These are phyloP conservation scores for Neophaeococcomyces aloes DNA, from an alignment of 2,329 filamentous ascomycete species.

Conservation along the genomic window DNA sequence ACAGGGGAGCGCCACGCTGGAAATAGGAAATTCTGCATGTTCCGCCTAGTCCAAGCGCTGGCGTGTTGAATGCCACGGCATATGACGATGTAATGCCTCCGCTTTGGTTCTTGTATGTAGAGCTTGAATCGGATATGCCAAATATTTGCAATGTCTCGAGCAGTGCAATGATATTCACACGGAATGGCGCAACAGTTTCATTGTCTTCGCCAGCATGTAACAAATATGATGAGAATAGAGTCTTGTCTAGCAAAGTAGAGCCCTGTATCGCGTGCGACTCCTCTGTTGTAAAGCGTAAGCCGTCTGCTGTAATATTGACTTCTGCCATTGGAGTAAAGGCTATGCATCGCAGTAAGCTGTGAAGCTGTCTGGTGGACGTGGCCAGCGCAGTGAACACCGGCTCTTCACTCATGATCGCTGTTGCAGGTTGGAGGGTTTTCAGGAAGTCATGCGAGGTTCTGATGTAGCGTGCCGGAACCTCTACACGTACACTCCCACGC, in stretches of 20 bases:
- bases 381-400: constrained; percentile 52
- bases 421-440: neutral
- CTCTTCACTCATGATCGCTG: constrained; percentile 22
- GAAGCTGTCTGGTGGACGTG: constrained; percentile 51
- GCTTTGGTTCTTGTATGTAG: constrained; percentile 28
- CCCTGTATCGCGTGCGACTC: constrained; percentile 87
- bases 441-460: constrained; percentile 6
- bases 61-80: constrained; percentile 68
- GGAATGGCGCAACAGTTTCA: constrained; percentile 55
- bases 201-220: constrained; percentile 45
- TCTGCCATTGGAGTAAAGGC: constrained; percentile 49
- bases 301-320: constrained; percentile 70
- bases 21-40: constrained; percentile 76
- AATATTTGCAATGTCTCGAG: constrained; percentile 95
- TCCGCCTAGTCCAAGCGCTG: constrained; percentile 70
- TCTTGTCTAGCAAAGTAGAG: constrained; percentile 75
- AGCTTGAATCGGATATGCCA: constrained; percentile 57
- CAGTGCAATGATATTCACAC: constrained; percentile 75
- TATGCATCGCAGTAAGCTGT: constrained; percentile 51
- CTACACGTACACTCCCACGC: constrained; percentile 95
- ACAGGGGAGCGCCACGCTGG: constrained; percentile 64
- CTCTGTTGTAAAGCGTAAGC: constrained; percentile 78
- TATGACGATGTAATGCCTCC: constrained; percentile 30
- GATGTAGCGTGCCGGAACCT: constrained; percentile 4
- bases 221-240: constrained; percentile 75